These are phyloP conservation scores for Fusarium miscanthi DNA, from an alignment of 2,329 filamentous ascomycete genomes.

Conservation along the genomic window DNA sequence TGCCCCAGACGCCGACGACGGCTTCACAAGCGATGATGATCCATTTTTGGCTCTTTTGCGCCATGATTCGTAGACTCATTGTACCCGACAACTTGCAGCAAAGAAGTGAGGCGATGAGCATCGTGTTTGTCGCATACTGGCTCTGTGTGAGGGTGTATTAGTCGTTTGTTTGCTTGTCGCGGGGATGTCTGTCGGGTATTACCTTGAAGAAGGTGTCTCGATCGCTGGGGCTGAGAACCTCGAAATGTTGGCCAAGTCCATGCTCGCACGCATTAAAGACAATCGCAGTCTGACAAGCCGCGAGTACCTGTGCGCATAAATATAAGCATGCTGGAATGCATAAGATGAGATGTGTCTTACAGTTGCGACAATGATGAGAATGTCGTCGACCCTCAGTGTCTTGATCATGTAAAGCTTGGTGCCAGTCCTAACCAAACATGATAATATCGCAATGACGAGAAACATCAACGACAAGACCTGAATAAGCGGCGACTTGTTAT, in stretches of 20 bases:
- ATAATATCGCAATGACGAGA: slow-evolving; percentile 43
- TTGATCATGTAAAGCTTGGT: slow-evolving; percentile 49
- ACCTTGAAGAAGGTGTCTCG: slow-evolving; percentile 44
- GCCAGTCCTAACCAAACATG: slow-evolving; percentile 41
- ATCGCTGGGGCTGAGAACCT: slow-evolving; percentile 23
- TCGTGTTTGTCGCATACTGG: slow-evolving; percentile 43
- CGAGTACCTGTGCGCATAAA: slow-evolving; percentile 29
- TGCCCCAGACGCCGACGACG: slow-evolving; percentile 40
- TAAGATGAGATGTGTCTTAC: slow-evolving; percentile 16
- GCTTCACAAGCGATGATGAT: slow-evolving; percentile 33
- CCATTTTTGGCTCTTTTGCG: slow-evolving; percentile 37
- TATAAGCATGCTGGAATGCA: neutral
- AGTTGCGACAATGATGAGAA: slow-evolving; percentile 40
- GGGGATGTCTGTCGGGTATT: neutral
- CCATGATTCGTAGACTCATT: slow-evolving; percentile 43
- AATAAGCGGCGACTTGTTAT: slow-evolving; percentile 47
- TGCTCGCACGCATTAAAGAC: slow-evolving; percentile 37
- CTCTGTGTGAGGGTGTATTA: slow-evolving; percentile 29
- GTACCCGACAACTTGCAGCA: slow-evolving; percentile 45
- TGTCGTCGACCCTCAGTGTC: slow-evolving; percentile 42
- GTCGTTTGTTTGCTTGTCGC: slow-evolving; percentile 1
- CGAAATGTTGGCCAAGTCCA: slow-evolving; percentile 40
- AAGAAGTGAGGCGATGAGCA: slow-evolving; percentile 43
- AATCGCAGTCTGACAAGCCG: slow-evolving; percentile 38
- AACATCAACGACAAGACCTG: slow-evolving; percentile 48